Base-by-base conservation (phyloP, 306 rosid genomes). In the Astragalus glycyphyllos region DNA sequence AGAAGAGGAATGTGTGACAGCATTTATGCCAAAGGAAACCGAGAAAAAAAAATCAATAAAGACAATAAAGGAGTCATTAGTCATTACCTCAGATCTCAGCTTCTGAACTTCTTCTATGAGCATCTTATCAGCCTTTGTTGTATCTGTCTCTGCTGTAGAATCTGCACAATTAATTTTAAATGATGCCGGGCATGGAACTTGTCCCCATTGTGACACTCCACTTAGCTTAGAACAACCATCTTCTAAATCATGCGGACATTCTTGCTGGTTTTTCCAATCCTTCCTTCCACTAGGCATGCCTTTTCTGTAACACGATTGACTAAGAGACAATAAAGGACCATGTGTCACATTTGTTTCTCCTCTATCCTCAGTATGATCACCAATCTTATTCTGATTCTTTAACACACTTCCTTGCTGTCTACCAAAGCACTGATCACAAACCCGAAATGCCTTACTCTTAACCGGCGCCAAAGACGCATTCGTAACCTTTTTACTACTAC, bases 381-480 rank as follows among this genome's bases (percentile, higher is more conserved):
- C 48, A 65, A 73, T 74, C 51, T 65, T 83, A 11, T 75, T 86
- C 57, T 71, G 69, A 73, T 77, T 68, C 17, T 68, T 64, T 61
- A 70, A 50, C 41, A 59, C n/a, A 47, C 65, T 65, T 42, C 83
- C 79, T 72, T 80, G 84, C 68, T 84, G 68, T 69, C 74, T 83
- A 59, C 74, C 68, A 55, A 87, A 89, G 81, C 97, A 92, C 7
- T 61, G 80, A 78, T 89, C 90, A 72, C 97, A 92, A 23, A 92
- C 97, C 46, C 97, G 89, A 59, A 75, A 89, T 13, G 87, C 87
- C 85, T 89, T 92, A 75, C 79, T 68, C 73, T 77, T 78, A 63
- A 72, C 80, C 0, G 94, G 94, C 11, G 97, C 97, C 63, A 92
- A 86, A 44, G 96, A 81, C 26, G 96, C 94, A 29, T 89, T 83